phyloP scores from a whole-genome alignment of 306 rosid genomes.

The Alnus glutinosa region DNA sequence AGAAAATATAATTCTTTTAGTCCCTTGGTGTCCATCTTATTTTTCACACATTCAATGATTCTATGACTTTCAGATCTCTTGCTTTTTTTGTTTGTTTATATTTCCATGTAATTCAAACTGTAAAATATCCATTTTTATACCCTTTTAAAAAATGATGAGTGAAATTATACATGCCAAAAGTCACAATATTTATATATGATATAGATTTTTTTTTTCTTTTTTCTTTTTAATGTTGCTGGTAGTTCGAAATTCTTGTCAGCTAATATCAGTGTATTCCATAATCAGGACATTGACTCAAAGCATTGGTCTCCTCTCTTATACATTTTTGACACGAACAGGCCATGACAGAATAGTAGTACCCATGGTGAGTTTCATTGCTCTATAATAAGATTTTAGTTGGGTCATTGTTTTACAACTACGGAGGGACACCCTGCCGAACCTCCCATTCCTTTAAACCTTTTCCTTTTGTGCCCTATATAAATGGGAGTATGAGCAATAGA shows the following conservation, averaged over 20 bases:
- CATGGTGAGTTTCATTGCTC: conserved; percentile 65
- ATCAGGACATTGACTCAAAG: conserved; percentile 81
- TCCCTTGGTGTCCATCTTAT: neutral
- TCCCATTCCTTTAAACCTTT: too few species aligned
- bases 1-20: neutral
- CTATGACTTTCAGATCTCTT: neutral
- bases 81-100: neutral
- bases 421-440: too few species aligned
- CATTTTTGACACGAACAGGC: conserved; percentile 64
- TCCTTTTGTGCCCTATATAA: too few species aligned
- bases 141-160: neutral
- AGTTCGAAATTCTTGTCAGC: neutral
- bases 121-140: neutral
- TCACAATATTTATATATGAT: neutral
- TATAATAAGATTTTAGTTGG: conserved; percentile 1
- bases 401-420: neutral
- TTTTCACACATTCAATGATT: neutral
- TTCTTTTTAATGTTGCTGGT: neutral
- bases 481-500: neutral
- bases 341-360: conserved; percentile 92
- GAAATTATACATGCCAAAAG: neutral
- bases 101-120: neutral
- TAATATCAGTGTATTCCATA: conserved; percentile 27
- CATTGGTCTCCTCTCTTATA: conserved; percentile 90
- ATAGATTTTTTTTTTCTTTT: neutral